Evolutionary conservation across 306 rosid genomes (phyloP).

Genomic region (Mimosa pudica): DNA sequence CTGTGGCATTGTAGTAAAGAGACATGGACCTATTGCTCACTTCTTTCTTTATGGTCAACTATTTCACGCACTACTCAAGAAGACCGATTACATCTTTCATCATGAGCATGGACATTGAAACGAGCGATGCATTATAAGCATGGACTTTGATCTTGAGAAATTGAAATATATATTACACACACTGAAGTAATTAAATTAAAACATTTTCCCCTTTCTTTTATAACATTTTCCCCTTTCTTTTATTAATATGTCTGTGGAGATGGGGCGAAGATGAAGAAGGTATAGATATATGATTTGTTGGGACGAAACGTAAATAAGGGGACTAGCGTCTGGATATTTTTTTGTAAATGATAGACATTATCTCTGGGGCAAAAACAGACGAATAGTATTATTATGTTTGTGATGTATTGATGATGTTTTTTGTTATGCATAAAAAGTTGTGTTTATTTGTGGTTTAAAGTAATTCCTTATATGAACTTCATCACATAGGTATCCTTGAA

Average conservation of each 20-base stretch:
- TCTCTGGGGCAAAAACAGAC: background rate
- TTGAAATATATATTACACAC: background rate
- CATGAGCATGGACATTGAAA: background rate
- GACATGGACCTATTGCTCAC: background rate
- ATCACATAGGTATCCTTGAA: background rate
- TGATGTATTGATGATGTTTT: background rate
- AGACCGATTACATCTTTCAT: background rate
- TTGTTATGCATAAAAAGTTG: background rate
- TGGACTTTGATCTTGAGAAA: background rate
- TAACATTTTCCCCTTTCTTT: background rate
- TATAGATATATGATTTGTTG: background rate
- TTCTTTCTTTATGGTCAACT: background rate
- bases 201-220: background rate
- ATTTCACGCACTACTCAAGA: background rate
- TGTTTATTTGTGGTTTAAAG: background rate
- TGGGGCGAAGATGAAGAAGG: background rate
- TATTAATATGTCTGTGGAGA: background rate
- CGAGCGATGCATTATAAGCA: background rate
- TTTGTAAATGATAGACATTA: background rate
- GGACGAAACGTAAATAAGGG: conserved; percentile 10
- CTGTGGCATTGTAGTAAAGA: background rate
- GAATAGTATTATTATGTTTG: background rate
- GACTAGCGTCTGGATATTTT: background rate
- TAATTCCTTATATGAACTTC: background rate
- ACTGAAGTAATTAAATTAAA: background rate